Conservation (phyloP, 139 green algal genomes). For the Micractinium conductrix region DNA sequence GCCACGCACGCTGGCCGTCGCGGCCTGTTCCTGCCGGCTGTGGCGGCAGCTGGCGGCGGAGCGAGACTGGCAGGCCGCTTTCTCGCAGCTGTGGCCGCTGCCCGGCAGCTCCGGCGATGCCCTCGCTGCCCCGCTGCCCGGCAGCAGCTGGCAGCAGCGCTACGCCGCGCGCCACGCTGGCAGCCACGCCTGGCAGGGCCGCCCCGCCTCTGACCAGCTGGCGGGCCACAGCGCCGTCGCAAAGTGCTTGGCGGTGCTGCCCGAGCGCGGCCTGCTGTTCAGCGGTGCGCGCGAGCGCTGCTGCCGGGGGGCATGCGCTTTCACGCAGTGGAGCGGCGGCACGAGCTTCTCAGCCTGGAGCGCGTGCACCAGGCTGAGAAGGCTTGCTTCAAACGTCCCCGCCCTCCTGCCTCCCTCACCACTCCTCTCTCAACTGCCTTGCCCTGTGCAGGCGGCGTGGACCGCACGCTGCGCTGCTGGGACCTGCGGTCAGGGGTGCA, state of each 20-base stretch:
- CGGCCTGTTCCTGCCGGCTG: neutral
- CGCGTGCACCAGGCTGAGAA: no score
- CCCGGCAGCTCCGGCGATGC: neutral
- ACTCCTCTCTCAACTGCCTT: neutral
- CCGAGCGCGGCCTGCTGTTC: slow-evolving; percentile 53
- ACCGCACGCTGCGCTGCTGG: slow-evolving; percentile 75
- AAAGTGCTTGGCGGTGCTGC: slow-evolving; percentile 56
- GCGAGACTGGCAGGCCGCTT: neutral
- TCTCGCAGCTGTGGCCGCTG: neutral
- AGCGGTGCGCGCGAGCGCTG: slow-evolving; percentile 49
- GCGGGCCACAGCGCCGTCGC: slow-evolving; percentile 60
- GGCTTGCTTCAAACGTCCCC: no score
- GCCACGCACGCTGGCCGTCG: neutral
- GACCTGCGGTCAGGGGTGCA: slow-evolving; percentile 65
- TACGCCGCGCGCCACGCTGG: neutral
- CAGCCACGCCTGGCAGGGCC: slow-evolving; percentile 45
- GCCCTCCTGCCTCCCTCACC: neutral
- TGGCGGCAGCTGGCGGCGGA: neutral
- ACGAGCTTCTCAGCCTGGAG: no score
- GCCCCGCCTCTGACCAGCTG: slow-evolving; percentile 56
- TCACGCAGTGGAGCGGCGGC: no score
- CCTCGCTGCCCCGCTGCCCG: no score
- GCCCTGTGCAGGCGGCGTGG: slow-evolving; percentile 59
- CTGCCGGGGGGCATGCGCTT: no score
- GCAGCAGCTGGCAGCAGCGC: neutral